These are phyloP conservation scores for Beauveria asiatica DNA, from an alignment of 2,329 filamentous ascomycete species.

Conservation along the genomic window DNA sequence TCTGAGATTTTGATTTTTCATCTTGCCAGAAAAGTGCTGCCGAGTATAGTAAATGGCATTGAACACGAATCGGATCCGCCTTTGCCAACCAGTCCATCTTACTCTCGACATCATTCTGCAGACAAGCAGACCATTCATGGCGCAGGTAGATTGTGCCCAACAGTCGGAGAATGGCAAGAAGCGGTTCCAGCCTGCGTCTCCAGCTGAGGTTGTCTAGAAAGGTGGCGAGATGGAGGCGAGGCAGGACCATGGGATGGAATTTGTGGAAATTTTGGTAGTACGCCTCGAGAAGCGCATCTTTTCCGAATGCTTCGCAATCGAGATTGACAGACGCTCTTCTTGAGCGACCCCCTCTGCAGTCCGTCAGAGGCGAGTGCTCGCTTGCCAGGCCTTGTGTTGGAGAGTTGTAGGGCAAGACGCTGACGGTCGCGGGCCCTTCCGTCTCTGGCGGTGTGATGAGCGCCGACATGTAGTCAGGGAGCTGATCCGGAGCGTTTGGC, in stretches of 20 bases:
- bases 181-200: slow-evolving; percentile 13
- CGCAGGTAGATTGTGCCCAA: slow-evolving; percentile 26
- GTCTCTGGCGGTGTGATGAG: slow-evolving; percentile 1
- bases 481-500: neutral
- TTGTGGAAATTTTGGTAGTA: slow-evolving; percentile 29
- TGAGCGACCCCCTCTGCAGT: neutral
- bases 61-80: slow-evolving; percentile 24
- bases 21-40: slow-evolving; percentile 28
- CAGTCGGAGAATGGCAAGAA: slow-evolving; percentile 23
- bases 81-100: slow-evolving; percentile 2
- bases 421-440: neutral
- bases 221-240: slow-evolving; percentile 14
- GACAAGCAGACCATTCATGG: slow-evolving; percentile 3
- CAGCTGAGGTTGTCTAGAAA: slow-evolving; percentile 5
- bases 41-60: slow-evolving; percentile 28
- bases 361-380: neutral
- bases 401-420: slow-evolving; percentile 1
- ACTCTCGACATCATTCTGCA: slow-evolving; percentile 7
- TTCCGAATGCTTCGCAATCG: neutral
- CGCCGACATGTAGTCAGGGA: neutral
- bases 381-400: neutral
- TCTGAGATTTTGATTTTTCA: slow-evolving; percentile 17
- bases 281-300: slow-evolving; percentile 21
- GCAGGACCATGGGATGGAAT: slow-evolving; percentile 24
- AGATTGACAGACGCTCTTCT: neutral